These are phyloP conservation scores for Zalaria sp. DNA, from an alignment of 2,329 filamentous ascomycete genomes.

Conservation along the genomic window DNA sequence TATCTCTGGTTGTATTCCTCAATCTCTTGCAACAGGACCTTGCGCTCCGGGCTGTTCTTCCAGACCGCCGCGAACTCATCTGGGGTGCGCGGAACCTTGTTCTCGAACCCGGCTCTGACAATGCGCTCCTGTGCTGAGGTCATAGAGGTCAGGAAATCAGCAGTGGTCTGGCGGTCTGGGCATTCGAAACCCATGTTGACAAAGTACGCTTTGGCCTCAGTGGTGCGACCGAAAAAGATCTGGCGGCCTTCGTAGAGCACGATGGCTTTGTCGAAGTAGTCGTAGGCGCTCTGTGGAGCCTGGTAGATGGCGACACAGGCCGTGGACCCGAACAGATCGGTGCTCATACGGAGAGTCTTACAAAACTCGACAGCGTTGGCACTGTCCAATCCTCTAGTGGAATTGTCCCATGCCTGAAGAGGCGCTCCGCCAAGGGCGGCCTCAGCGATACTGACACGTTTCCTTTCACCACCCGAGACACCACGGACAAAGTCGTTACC, in stretches of 20 bases:
- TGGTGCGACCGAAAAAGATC: conserved; percentile 54
- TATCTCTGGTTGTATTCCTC: conserved; percentile 31
- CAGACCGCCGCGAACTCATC: conserved; percentile 38
- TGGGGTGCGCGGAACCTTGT: conserved; percentile 32
- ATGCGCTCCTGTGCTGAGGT: conserved; percentile 38
- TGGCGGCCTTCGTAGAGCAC: conserved; percentile 55
- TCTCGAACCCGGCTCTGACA: conserved; percentile 28
- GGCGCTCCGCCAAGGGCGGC: conserved; percentile 50
- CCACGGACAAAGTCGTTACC: conserved; percentile 64
- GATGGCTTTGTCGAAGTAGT: conserved; percentile 55
- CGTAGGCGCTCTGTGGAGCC: conserved; percentile 53
- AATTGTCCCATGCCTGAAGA: conserved; percentile 66
- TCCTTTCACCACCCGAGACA: conserved; percentile 62
- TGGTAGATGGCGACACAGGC: conserved; percentile 64
- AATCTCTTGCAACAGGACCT: conserved; percentile 28
- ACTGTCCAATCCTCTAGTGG: conserved; percentile 58
- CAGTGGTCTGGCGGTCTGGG: conserved; percentile 56
- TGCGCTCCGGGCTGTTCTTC: conserved; percentile 38
- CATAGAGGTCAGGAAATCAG: conserved; percentile 67
- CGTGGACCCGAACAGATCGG: conserved; percentile 52
- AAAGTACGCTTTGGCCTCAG: conserved; percentile 55
- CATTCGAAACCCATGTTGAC: conserved; percentile 58
- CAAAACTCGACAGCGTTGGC: conserved; percentile 66
- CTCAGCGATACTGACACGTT: conserved; percentile 72
- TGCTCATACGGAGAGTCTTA: conserved; percentile 53